Conservation (phyloP, 2,329 filamentous ascomycete species). For the Pseudogymnoascus sp. region DNA sequence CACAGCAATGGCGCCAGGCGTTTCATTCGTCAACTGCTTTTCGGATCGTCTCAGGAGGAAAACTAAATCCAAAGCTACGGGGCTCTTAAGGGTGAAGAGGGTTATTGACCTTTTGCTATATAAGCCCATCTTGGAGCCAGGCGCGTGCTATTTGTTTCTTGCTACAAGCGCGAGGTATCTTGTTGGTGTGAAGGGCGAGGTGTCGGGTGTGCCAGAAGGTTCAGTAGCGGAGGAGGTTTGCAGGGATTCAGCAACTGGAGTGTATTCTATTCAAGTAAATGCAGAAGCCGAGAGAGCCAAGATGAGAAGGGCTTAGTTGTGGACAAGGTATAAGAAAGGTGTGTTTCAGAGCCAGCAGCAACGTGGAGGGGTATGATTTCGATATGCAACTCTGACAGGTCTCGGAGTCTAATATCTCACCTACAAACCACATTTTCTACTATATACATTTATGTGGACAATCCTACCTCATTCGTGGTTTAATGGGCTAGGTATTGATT, state of each 20-base stretch:
- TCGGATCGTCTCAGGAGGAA: background rate
- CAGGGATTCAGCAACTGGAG: constrained; percentile 28
- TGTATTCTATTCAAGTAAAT: constrained; percentile 28
- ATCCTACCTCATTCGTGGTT: too few relatives aligned
- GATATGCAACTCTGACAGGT: too few relatives aligned
- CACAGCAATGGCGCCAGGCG: background rate
- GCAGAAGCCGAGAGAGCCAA: constrained; percentile 24
- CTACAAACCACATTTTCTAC: too few relatives aligned
- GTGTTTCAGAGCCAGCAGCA: too few relatives aligned
- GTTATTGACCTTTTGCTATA: background rate
- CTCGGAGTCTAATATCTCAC: too few relatives aligned
- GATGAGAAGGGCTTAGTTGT: constrained; percentile 28
- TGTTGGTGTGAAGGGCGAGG: background rate
- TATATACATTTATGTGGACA: too few relatives aligned
- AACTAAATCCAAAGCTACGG: background rate
- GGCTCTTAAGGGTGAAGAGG: background rate
- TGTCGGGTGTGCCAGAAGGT: constrained; percentile 17
- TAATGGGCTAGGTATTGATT: background rate
- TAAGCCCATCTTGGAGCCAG: constrained; percentile 22
- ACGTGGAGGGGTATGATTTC: too few relatives aligned
- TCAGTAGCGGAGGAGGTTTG: constrained; percentile 23
- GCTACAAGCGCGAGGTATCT: constrained; percentile 30
- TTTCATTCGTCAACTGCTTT: constrained; percentile 5
- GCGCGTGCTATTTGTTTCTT: constrained; percentile 31
- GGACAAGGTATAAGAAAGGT: constrained; percentile 26